Evolutionary conservation across 768 basidiomycete species (phyloP).

Genomic region (Dioszegia crocea): DNA sequence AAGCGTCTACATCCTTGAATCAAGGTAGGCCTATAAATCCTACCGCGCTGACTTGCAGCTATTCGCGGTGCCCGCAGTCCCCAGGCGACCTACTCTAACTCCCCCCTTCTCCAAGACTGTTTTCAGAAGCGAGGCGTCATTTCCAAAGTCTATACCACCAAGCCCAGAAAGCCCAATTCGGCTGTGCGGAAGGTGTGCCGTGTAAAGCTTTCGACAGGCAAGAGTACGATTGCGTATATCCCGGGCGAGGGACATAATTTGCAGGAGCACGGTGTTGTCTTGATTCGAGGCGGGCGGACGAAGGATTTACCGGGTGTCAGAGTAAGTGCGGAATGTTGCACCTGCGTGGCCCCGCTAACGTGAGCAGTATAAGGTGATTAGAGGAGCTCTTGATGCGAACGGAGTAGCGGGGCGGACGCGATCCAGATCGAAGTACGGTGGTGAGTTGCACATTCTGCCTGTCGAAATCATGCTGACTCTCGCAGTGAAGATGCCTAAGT

Average conservation of each 20-base stretch:
- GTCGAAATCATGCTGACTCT: background rate
- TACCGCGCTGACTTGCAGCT: conserved; percentile 49
- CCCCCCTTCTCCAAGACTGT: conserved; percentile 73
- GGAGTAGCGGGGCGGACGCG: conserved; percentile 79
- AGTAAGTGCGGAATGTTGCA: too few relatives aligned
- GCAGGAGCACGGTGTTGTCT: conserved; percentile 93
- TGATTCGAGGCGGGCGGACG: conserved; percentile 89
- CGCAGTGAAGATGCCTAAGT: conserved; percentile 79
- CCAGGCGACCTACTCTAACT: conserved; percentile 54
- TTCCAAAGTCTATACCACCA: conserved; percentile 64
- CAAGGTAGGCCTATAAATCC: conserved; percentile 10
- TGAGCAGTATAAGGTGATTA: conserved; percentile 77
- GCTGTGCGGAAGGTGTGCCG: conserved; percentile 95
- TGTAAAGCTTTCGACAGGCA: conserved; percentile 84
- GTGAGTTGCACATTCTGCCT: conserved; percentile 53
- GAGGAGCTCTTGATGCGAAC: conserved; percentile 85
- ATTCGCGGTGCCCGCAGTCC: conserved; percentile 65
- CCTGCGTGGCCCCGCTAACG: too few relatives aligned
- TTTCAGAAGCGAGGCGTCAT: conserved; percentile 92
- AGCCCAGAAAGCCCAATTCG: conserved; percentile 97
- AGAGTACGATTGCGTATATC: conserved; percentile 86
- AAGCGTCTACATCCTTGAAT: conserved; percentile 29
- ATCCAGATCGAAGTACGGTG: conserved; percentile 86
- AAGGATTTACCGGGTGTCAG: conserved; percentile 97
- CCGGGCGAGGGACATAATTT: conserved; percentile 96